Percentiles rank a stretch among this genome's conserved stretches.
These are phyloP conservation scores for Crithidia sp. DNA, from an alignment of 208 protist genomes.

Conservation along the genomic window DNA sequence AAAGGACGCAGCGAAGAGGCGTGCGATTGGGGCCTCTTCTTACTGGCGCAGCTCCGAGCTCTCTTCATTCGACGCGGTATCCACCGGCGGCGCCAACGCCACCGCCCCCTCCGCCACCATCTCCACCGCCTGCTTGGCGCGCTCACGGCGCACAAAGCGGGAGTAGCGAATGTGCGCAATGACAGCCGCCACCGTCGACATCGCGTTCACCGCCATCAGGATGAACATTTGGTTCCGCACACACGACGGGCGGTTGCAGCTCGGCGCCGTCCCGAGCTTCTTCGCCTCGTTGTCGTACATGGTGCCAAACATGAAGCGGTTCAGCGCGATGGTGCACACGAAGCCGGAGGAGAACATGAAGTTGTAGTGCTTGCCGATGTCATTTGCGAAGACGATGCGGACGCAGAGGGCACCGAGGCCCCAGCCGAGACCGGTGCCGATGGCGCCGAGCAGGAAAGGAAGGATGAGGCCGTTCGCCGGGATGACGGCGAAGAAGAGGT, in stretches of 20 bases:
- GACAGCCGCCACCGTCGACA: constrained; percentile 37
- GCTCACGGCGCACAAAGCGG: constrained; percentile 51
- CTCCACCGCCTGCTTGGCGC: constrained; percentile 23
- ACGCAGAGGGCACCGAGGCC: constrained; percentile 53
- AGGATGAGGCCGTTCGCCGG: constrained; percentile 54
- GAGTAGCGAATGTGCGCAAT: constrained; percentile 62
- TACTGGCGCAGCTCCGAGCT: constrained; percentile 15
- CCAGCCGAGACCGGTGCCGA: constrained; percentile 74
- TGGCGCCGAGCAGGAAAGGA: constrained; percentile 61
- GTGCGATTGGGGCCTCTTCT: too few species aligned
- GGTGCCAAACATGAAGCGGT: constrained; percentile 83
- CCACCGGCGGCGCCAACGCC: not conserved
- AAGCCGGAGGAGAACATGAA: constrained; percentile 75
- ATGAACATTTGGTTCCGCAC: constrained; percentile 75
- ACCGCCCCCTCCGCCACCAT: not conserved
- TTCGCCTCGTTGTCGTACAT: constrained; percentile 69
- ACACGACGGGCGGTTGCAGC: constrained; percentile 54
- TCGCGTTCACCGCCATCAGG: constrained; percentile 69
- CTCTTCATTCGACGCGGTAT: constrained; percentile 4
- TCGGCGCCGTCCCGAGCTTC: constrained; percentile 29
- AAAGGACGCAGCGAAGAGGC: too few species aligned
- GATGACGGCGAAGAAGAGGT: constrained; percentile 66
- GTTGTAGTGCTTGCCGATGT: constrained; percentile 89
- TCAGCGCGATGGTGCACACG: constrained; percentile 70
- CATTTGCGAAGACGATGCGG: constrained; percentile 72